Percentiles rank a stretch among this genome's conserved stretches.
phyloP scores from a whole-genome alignment of 768 basidiomycete species.

The Piloderma croceum region DNA sequence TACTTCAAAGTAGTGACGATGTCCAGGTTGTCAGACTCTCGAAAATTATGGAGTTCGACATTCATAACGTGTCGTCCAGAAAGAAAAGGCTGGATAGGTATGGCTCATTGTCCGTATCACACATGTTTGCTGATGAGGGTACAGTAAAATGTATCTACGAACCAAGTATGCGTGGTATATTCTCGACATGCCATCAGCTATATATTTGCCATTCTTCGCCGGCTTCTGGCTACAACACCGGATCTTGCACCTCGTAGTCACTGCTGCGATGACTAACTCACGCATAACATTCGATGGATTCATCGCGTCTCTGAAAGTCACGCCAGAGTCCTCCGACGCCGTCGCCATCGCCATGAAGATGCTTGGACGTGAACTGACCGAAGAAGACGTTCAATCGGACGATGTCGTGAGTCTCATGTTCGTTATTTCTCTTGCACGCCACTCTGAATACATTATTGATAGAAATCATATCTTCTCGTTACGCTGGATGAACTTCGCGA shows the following conservation, averaged over 20 bases:
- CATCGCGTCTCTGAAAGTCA: conserved; percentile 26
- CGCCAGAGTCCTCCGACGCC: conserved; percentile 26
- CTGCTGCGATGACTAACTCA: conserved; percentile 27
- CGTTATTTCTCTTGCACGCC: background rate
- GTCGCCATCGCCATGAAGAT: conserved; percentile 28
- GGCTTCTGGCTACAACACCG: conserved; percentile 47
- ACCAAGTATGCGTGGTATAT: conserved; percentile 70
- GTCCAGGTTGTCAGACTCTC: conserved; percentile 37
- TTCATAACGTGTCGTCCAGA: conserved; percentile 35
- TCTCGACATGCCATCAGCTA: conserved; percentile 41
- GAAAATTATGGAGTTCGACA: conserved; percentile 40
- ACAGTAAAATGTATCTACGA: conserved; percentile 58
- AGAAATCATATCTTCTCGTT: conserved; percentile 42
- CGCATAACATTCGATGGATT: conserved; percentile 38
- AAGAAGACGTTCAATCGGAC: conserved; percentile 39
- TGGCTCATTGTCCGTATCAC: background rate
- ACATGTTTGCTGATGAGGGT: conserved; percentile 9
- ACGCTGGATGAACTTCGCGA: conserved; percentile 35
- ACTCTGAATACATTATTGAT: background rate
- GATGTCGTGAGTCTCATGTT: conserved; percentile 28
- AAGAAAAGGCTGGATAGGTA: conserved; percentile 38
- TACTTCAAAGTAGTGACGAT: too few relatives aligned
- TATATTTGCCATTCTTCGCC: conserved; percentile 41
- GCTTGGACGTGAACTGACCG: conserved; percentile 38
- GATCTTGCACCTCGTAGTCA: conserved; percentile 44